These are phyloP conservation scores for Dryas alaskensis DNA, from an alignment of 306 rosid species.

Conservation along the genomic window DNA sequence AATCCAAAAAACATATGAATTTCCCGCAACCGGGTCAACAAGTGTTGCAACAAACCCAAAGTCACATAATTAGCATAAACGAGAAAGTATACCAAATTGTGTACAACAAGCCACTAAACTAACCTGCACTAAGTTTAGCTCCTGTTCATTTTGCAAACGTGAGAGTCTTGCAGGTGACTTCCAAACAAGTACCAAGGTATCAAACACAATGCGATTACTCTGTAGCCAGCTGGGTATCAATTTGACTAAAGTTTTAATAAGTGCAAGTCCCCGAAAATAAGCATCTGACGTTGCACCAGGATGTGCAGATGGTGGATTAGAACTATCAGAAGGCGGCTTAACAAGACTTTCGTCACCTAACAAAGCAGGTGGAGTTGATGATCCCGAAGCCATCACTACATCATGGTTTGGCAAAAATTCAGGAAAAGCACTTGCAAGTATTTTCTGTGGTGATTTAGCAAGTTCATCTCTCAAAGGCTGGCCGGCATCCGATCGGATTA, in stretches of 20 bases:
- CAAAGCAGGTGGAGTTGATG: constrained; percentile 54
- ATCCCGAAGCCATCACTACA: constrained; percentile 49
- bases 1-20: background rate
- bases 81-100: background rate
- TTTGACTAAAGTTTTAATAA: constrained; percentile 82
- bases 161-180: constrained; percentile 87
- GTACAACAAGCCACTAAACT: constrained; percentile 25
- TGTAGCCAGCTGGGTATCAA: constrained; percentile 91
- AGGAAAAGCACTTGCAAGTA: constrained; percentile 82
- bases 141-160: constrained; percentile 89
- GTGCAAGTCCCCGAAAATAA: constrained; percentile 92
- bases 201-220: constrained; percentile 79
- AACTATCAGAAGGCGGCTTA: constrained; percentile 53
- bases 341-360: constrained; percentile 68
- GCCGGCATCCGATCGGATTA: constrained; percentile 90
- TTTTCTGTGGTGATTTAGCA: constrained; percentile 92
- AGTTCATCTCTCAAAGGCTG: constrained; percentile 96
- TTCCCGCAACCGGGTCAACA: background rate
- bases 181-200: constrained; percentile 86
- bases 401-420: constrained; percentile 73
- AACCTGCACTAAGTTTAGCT: constrained; percentile 90
- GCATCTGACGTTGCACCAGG: constrained; percentile 62
- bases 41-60: background rate
- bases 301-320: constrained; percentile 48
- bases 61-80: background rate